Base-by-base conservation (phyloP, 164 flowering plant genomes). In the Kingdonia uniflora region DNA sequence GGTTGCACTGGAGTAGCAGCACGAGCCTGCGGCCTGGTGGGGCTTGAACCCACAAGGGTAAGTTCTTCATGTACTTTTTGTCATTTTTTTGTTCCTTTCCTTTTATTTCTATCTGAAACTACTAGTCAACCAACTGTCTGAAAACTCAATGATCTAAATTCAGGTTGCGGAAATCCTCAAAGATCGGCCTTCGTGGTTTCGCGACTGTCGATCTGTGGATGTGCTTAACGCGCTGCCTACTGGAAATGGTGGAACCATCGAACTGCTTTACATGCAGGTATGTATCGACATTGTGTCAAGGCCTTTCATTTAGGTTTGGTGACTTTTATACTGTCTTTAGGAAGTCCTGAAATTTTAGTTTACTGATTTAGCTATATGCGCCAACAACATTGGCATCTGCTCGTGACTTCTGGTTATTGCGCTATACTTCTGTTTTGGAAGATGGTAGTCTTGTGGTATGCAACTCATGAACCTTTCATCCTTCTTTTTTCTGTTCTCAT, bases 361-460 rank as follows among this genome's bases (percentile, higher is more conserved):
- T 12, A 42, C 15, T 40, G 22, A 46, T 24, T 49, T 57, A 92
- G 99, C 76, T 81, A n/a, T 92, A 92, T 73, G 99, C 99, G 29
- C 99, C 95, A n/a, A 92, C 99, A 14, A 92, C 99, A 10, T 65
- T 92, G 81, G 96, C 99, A 11, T 79, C 89, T 55, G 91, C 91
- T 42, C 95, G 99, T 54, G 99, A 92, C 72, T 92, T 92, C 65
- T 92, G 95, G 95, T 63, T 82, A 76, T 43, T 92, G 55, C 85
- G 95, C 61, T 92, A 86, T 57, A 88, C 97, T 59, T 76, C 97
- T 35, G 75, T 74, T 40, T 59, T 85, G 71, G 99, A 94, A 58
- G 99, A 94, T 79, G 97, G 99, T 14, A 89, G 97, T 66, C 87
- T 94, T 65, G 99, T 87, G 90, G 99, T 92, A 84, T 53, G 89